Conservation (phyloP, 2,329 filamentous ascomycete genomes). For the Aspergillus amoenus region DNA sequence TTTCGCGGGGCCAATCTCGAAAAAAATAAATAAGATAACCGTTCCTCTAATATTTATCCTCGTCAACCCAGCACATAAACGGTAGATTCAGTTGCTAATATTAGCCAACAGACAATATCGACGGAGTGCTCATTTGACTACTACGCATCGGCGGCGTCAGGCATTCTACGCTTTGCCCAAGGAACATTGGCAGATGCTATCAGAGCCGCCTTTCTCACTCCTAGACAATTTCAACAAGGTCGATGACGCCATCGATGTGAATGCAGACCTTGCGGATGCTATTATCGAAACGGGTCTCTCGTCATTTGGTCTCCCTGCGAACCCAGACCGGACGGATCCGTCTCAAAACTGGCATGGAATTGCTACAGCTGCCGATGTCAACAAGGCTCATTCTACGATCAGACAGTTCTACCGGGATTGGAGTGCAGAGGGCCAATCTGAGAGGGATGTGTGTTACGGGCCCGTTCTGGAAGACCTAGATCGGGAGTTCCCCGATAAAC, state of each 20-base stretch:
- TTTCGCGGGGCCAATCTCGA: background rate
- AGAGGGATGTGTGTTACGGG: constrained; percentile 74
- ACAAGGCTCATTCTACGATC: constrained; percentile 89
- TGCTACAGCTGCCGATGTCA: constrained; percentile 72
- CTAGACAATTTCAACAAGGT: constrained; percentile 74
- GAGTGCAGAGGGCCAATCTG: constrained; percentile 72
- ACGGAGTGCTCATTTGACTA: constrained; percentile 80
- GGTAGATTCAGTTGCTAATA: background rate
- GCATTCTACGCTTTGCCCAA: constrained; percentile 89
- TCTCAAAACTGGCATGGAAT: constrained; percentile 65
- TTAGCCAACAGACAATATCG: constrained; percentile 70
- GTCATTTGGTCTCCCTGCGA: constrained; percentile 60
- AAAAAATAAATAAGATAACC: background rate
- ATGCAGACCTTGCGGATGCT: constrained; percentile 76
- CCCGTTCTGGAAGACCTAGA: constrained; percentile 69
- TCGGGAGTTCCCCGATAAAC: constrained; percentile 40
- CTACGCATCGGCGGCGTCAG: constrained; percentile 85
- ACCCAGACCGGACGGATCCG: constrained; percentile 39
- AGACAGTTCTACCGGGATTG: constrained; percentile 95
- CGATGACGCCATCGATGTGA: constrained; percentile 85
- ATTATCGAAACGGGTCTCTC: constrained; percentile 71
- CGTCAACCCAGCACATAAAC: background rate
- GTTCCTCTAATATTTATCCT: background rate
- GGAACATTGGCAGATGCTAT: constrained; percentile 78
- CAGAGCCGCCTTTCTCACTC: constrained; percentile 77